phyloP scores from a whole-genome alignment of 768 basidiomycete species.

The Artomyces pyxidatus region DNA sequence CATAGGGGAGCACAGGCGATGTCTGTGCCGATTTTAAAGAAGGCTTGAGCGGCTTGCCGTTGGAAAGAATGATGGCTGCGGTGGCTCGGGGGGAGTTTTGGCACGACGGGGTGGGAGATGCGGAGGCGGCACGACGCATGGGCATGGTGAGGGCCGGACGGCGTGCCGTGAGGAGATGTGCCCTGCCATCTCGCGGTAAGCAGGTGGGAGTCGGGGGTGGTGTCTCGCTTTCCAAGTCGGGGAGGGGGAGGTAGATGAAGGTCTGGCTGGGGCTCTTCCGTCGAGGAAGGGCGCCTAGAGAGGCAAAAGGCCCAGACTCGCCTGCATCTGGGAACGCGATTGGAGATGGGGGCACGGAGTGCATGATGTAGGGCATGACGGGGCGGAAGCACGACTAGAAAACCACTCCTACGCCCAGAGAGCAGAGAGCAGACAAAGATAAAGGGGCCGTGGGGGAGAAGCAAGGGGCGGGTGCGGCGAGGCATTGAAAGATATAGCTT shows the following conservation, averaged over 20 bases:
- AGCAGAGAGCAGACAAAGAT: too few relatives aligned
- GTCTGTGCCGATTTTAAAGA: conserved; percentile 60
- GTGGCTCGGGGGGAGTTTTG: conserved; percentile 18
- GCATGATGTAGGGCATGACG: conserved; percentile 15
- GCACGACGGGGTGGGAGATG: background rate
- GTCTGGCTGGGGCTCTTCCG: conserved; percentile 2
- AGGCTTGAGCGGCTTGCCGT: conserved; percentile 82
- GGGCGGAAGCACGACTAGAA: background rate
- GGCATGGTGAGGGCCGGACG: background rate
- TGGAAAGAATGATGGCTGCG: conserved; percentile 45
- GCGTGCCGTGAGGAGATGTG: too few relatives aligned
- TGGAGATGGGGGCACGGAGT: conserved; percentile 1
- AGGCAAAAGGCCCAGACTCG: conserved; percentile 8
- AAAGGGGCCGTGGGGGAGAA: too few relatives aligned
- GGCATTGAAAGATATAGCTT: too few relatives aligned
- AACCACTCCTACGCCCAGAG: too few relatives aligned
- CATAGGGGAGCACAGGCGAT: conserved; percentile 35
- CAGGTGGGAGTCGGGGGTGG: background rate
- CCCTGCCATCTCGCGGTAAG: too few relatives aligned
- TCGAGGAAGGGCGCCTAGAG: conserved; percentile 6
- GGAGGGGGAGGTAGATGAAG: conserved; percentile 12
- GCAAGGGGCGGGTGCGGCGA: too few relatives aligned
- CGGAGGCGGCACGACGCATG: conserved; percentile 3
- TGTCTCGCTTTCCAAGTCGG: conserved; percentile 6
- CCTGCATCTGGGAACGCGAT: conserved; percentile 5